phyloP scores from a whole-genome alignment of 352 stramenopile genomes.

The Phytophthora constricta region DNA sequence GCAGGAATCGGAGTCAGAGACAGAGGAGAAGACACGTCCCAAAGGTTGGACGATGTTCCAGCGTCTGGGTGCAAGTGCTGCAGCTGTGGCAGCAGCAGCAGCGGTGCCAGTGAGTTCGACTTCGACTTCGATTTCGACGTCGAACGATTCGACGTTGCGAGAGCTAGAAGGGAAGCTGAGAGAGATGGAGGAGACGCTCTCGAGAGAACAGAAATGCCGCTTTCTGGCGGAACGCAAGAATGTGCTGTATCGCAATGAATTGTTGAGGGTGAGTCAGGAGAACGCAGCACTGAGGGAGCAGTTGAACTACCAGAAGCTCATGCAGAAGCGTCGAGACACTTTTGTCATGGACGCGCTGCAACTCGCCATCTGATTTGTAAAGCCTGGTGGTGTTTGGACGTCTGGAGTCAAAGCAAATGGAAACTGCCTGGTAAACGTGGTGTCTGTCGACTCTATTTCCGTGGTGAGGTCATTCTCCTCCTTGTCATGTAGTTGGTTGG shows the following conservation, averaged over 20 bases:
- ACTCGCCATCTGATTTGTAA: conserved; percentile 42
- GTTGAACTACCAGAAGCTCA: conserved; percentile 27
- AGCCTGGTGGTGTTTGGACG: background rate
- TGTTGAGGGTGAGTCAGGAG: conserved; percentile 61
- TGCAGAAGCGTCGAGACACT: conserved; percentile 26
- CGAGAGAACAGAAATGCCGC: conserved; percentile 74
- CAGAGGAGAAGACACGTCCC: conserved; percentile 15
- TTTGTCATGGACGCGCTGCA: conserved; percentile 47
- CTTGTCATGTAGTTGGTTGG: no score
- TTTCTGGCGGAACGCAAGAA: conserved; percentile 79
- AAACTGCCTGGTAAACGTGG: background rate
- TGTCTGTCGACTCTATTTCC: conserved; percentile 2
- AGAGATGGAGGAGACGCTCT: conserved; percentile 48
- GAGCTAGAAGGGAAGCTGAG: conserved; percentile 39
- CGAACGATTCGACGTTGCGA: conserved; percentile 21
- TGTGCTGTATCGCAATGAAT: conserved; percentile 75
- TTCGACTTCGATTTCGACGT: conserved; percentile 1
- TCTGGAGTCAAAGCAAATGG: background rate
- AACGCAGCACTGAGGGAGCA: conserved; percentile 58
- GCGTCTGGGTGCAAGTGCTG: conserved; percentile 38
- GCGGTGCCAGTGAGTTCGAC: conserved; percentile 7
- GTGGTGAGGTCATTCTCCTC: no score
- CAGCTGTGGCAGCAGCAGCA: conserved; percentile 14
- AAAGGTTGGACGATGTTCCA: conserved; percentile 57
- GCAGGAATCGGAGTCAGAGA: conserved; percentile 8